Evolutionary conservation across 2,329 filamentous ascomycete genomes (phyloP).

Genomic region (Aureobasidium sp.): DNA sequence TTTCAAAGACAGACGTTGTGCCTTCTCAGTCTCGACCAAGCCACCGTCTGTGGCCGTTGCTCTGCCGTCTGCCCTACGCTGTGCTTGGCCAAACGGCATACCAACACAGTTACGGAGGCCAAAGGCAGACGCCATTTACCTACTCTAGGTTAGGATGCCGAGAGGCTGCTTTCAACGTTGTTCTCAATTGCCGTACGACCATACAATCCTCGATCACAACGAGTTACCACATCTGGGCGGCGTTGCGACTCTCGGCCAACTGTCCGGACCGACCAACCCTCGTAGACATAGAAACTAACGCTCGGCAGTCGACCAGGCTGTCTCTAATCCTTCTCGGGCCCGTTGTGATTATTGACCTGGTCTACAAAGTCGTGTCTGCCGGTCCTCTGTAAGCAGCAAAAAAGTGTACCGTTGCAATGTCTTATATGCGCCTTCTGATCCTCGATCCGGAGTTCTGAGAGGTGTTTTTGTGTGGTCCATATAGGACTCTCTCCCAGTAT

Average conservation of each 20-base stretch:
- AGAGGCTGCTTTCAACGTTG: neutral
- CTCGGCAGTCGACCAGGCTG: neutral
- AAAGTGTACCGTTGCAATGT: neutral
- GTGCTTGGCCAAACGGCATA: neutral
- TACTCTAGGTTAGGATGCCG: neutral
- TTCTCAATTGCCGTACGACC: neutral
- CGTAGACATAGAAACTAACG: conserved; percentile 6
- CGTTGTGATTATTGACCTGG: conserved; percentile 4
- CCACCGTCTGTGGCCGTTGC: neutral
- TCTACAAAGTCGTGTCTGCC: neutral
- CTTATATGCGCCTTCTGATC: conserved; percentile 4
- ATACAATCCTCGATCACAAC: neutral
- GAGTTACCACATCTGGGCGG: neutral
- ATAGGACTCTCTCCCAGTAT: neutral
- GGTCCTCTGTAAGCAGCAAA: neutral
- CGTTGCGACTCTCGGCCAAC: neutral
- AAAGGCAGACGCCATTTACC: neutral
- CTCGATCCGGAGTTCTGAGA: neutral
- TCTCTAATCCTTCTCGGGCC: neutral
- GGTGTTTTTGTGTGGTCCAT: neutral
- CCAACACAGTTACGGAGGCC: neutral
- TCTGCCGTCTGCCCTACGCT: neutral
- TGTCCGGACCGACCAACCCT: neutral
- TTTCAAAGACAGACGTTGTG: conserved; percentile 3
- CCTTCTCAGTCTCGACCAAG: neutral